Conservation (phyloP, 2,329 filamentous ascomycete species). For the Fusarium duplospermum region DNA sequence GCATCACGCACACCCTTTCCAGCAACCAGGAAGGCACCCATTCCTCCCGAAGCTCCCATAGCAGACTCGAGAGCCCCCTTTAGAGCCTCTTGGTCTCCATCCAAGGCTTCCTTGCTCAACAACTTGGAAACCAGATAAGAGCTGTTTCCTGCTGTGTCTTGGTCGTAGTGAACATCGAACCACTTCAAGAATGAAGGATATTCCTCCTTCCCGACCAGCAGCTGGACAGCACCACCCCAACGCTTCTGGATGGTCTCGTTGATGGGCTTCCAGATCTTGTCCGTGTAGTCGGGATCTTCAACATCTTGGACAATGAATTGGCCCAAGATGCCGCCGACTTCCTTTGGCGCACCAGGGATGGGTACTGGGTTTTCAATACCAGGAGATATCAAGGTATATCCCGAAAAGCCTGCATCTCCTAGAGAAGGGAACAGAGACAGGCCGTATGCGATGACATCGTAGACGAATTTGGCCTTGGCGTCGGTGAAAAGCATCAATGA, state of each 20-base stretch:
- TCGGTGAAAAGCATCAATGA: constrained; percentile 38
- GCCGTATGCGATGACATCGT: constrained; percentile 60
- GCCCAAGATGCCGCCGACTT: constrained; percentile 52
- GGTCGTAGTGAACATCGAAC: constrained; percentile 53
- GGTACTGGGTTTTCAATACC: constrained; percentile 51
- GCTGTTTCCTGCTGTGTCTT: constrained; percentile 49
- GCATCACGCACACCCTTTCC: constrained; percentile 59
- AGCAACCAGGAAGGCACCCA: constrained; percentile 55
- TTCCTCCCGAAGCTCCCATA: constrained; percentile 38
- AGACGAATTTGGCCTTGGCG: constrained; percentile 52
- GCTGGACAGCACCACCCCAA: constrained; percentile 46
- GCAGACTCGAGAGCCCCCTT: constrained; percentile 53
- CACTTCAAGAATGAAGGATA: constrained; percentile 53
- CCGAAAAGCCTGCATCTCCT: constrained; percentile 62
- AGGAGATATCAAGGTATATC: constrained; percentile 56
- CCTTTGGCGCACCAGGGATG: constrained; percentile 46
- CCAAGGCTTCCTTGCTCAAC: constrained; percentile 52
- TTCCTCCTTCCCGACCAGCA: constrained; percentile 22
- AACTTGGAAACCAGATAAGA: constrained; percentile 57
- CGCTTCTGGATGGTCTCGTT: constrained; percentile 52
- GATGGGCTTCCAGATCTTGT: constrained; percentile 49
- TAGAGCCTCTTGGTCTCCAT: constrained; percentile 38
- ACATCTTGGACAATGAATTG: constrained; percentile 52
- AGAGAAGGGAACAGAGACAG: constrained; percentile 60
- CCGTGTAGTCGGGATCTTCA: constrained; percentile 41